Evolutionary conservation across 305 asterid species (phyloP).

Genomic region (Solanum hybrid): DNA sequence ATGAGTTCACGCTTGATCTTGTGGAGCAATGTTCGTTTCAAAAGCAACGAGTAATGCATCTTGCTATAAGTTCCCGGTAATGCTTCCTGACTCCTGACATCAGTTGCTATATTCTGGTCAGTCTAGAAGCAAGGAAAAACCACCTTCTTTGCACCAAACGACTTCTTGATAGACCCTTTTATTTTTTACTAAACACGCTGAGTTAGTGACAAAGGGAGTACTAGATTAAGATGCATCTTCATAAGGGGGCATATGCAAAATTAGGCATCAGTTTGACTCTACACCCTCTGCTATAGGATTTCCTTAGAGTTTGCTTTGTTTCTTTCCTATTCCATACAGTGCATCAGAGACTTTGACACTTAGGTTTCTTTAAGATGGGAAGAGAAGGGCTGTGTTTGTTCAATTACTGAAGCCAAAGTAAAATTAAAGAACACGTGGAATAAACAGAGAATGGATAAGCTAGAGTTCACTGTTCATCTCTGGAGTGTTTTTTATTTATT

Average conservation of each 20-base stretch:
- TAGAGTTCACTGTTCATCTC: neutral
- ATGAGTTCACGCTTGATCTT: constrained; percentile 94
- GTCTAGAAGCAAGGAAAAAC: neutral
- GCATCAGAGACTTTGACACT: neutral
- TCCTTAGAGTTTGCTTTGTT: neutral
- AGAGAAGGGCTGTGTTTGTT: neutral
- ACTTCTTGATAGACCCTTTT: neutral
- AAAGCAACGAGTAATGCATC: constrained; percentile 93
- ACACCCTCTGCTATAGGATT: neutral
- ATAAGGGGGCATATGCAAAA: neutral
- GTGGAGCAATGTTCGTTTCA: constrained; percentile 98
- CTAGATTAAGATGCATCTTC: neutral
- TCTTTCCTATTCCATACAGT: neutral
- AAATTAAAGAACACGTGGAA: neutral
- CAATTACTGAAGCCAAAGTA: neutral
- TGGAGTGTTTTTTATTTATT: neutral
- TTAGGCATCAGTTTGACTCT: neutral
- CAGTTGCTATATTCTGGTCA: neutral
- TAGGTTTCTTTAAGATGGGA: neutral
- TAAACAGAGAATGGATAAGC: neutral
- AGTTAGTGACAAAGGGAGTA: neutral
- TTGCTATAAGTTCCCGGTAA: constrained; percentile 84
- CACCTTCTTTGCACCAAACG: neutral
- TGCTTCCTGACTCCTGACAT: neutral
- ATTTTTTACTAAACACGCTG: neutral